These are phyloP conservation scores for Umbellularia californica DNA, from an alignment of 164 flowering plant genomes.

Conservation along the genomic window DNA sequence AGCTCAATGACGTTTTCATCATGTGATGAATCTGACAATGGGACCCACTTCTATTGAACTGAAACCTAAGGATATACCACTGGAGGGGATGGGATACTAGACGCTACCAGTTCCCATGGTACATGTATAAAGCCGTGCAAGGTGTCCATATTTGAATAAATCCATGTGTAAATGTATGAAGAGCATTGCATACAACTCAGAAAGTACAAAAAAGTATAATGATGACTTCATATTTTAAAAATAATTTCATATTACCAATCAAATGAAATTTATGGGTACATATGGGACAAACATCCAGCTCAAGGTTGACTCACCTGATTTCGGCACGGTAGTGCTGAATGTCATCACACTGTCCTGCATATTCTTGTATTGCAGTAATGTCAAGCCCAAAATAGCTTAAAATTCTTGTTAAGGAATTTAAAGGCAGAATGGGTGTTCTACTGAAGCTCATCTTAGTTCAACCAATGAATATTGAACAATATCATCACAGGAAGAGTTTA, in stretches of 20 bases:
- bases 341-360: constrained; percentile 59
- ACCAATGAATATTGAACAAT: not conserved
- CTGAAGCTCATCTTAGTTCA: not conserved
- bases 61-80: no score
- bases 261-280: not conserved
- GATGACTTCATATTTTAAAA: not conserved
- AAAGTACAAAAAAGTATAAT: not conserved
- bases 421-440: not conserved
- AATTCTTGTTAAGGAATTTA: constrained; percentile 34
- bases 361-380: constrained; percentile 64
- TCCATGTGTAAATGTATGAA: no score
- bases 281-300: not conserved
- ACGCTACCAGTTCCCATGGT: no score
- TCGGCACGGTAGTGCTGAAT: constrained; percentile 85
- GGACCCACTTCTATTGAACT: no score
- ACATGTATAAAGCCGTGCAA: no score
- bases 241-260: not conserved
- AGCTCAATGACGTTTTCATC: no score
- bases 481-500: not conserved
- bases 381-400: constrained; percentile 86
- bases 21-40: no score
- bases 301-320: constrained; percentile 58
- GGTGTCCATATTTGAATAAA: no score
- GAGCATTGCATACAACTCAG: not conserved
- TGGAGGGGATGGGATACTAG: no score